Evolutionary conservation across 2,329 filamentous ascomycete genomes (phyloP).

Genomic region (Neocatenulostroma microsporum): DNA sequence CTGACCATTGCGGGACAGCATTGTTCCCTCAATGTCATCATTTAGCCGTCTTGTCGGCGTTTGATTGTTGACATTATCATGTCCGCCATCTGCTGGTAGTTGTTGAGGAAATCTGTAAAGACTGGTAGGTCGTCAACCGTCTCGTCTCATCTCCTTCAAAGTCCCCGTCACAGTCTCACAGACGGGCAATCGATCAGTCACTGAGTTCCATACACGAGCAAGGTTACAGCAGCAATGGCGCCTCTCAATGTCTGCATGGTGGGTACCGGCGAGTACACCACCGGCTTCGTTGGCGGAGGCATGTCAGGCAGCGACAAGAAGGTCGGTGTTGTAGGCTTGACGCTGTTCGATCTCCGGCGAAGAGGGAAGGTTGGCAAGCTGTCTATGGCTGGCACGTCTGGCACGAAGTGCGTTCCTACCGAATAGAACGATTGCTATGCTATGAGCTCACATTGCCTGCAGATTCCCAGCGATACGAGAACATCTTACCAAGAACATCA

Average conservation of each 20-base stretch:
- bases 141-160: too few relatives aligned
- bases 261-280: constrained; percentile 94
- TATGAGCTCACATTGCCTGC: not conserved
- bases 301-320: constrained; percentile 90
- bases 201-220: too few relatives aligned
- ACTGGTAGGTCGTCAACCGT: too few relatives aligned
- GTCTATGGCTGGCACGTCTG: constrained; percentile 84
- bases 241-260: constrained; percentile 50
- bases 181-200: too few relatives aligned
- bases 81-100: not conserved
- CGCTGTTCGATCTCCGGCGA: constrained; percentile 78
- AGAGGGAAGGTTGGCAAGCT: constrained; percentile 81
- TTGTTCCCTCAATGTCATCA: constrained; percentile 1
- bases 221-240: constrained; percentile 32
- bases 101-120: constrained; percentile 1
- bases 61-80: not conserved
- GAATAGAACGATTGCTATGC: not conserved
- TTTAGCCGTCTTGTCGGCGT: constrained; percentile 2
- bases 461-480: constrained; percentile 75
- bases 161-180: too few relatives aligned
- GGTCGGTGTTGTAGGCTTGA: constrained; percentile 84
- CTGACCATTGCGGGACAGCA: constrained; percentile 3
- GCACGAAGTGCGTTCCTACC: constrained; percentile 53
- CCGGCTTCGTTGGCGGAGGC: constrained; percentile 78
- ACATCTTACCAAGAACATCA: constrained; percentile 82